Evolutionary conservation across 1,139 yeast species (phyloP), one percentile per base, ranked within the genome.

Genomic region (Meyerozyma carpophila): DNA sequence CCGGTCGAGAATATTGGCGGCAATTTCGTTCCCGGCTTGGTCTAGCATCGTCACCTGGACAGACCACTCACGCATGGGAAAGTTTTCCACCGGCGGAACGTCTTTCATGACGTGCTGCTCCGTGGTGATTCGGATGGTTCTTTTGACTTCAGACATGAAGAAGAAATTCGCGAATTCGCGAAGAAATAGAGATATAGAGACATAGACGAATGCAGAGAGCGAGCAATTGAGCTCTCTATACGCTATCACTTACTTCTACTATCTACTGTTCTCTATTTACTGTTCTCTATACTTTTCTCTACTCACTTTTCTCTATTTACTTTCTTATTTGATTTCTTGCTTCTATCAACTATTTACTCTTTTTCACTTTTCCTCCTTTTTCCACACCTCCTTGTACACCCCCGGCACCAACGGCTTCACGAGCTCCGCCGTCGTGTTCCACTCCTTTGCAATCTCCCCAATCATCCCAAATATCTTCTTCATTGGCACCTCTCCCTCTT

Each of bases 51-150:
- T 67, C 41, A 93, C 78, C 58, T 83, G 81, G 51, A 93, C 82
- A 38, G 87, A 76, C 98, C 98, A 93, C 66, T 82, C 81, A 60
- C 98, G 84, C 82, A 93, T 85, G n/a, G 98, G 98, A 61, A 85
- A 91, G 62, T 88, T 95, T 56, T 86, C 91, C 47, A 82, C 89
- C 25, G 95, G 90, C 24, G 96, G 91, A 32, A 83, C 84, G 59
- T 87, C 96, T 51, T 84, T 82, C 52, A 89, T 71, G 52, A 93
- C 77, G 58, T 84, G 85, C 66, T 91, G 97, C 53, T 81, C 82
- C 25, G 98, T 93, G 46, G 90, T 85, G 58, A 93, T 81, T 65
- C 96, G 84, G 50, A 93, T 80, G 32, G 93, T 88, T 74, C 98
- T 82, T 68, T 87, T 85, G 38, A 86, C 40, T 37, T 37, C 40